Percentiles rank a stretch among this genome's conserved stretches.
phyloP scores from a whole-genome alignment of 108 stramenopile species.

The Cylindrotheca fusiformis region DNA sequence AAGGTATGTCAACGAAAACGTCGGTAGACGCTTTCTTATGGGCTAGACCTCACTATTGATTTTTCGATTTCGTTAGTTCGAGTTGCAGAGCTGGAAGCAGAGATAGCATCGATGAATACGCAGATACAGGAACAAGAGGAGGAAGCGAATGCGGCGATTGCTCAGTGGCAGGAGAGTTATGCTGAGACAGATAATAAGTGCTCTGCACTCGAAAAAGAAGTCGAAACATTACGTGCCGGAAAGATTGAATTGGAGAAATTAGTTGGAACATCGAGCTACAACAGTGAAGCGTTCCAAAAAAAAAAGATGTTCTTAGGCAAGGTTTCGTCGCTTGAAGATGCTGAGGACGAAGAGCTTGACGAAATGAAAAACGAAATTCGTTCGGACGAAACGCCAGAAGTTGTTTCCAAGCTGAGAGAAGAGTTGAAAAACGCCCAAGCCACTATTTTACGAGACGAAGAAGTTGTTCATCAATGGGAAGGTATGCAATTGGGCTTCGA shows the following conservation, averaged over 20 bases:
- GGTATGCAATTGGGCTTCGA: constrained; percentile 17
- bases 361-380: neutral
- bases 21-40: too few relatives aligned
- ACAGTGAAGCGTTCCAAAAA: neutral
- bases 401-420: neutral
- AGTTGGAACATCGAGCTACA: neutral
- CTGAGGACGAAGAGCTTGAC: constrained; percentile 1
- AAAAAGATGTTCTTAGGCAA: neutral
- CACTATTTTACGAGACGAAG: constrained; percentile 13
- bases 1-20: too few relatives aligned
- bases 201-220: constrained; percentile 16
- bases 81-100: constrained; percentile 40
- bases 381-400: neutral
- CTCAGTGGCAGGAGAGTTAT: constrained; percentile 43
- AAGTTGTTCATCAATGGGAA: constrained; percentile 27
- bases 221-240: constrained; percentile 13
- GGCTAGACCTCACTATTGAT: too few relatives aligned
- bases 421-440: constrained; percentile 11
- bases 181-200: constrained; percentile 18
- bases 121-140: constrained; percentile 48
- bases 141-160: constrained; percentile 46
- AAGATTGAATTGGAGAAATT: neutral
- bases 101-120: constrained; percentile 31
- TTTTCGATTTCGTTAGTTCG: too few relatives aligned
- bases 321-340: neutral